Conservation (phyloP, 1,284 basidiomycete genomes). For the Melampsora americana region DNA sequence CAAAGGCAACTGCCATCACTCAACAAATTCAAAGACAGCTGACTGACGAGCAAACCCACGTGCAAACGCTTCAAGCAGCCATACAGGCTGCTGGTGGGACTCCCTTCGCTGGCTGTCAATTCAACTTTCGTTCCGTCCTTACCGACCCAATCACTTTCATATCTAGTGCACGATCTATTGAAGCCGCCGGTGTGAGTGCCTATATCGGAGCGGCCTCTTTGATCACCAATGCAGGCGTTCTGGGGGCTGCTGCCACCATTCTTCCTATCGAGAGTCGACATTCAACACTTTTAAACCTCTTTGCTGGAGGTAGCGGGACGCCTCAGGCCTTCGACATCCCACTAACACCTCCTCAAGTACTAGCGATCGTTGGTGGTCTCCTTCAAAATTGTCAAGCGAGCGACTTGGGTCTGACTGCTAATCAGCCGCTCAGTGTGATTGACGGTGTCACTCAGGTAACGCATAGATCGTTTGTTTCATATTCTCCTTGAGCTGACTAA, state of each 20-base stretch:
- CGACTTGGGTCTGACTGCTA: conserved; percentile 60
- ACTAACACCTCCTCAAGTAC: conserved; percentile 66
- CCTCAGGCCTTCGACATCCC: conserved; percentile 70
- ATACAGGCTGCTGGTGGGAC: conserved; percentile 28
- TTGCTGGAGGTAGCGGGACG: conserved; percentile 64
- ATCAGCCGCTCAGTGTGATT: conserved; percentile 37
- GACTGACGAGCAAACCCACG: conserved; percentile 34
- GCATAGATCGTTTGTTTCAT: background rate
- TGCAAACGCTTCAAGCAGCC: conserved; percentile 35
- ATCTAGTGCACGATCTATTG: conserved; percentile 25
- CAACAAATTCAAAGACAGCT: conserved; percentile 31
- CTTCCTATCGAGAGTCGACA: conserved; percentile 71
- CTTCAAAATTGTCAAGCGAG: conserved; percentile 63
- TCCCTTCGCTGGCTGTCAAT: conserved; percentile 39
- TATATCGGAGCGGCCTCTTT: conserved; percentile 30
- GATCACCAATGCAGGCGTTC: conserved; percentile 61
- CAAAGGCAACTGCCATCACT: conserved; percentile 34
- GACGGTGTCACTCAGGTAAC: conserved; percentile 37
- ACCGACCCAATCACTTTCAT: conserved; percentile 36
- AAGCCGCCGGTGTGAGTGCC: conserved; percentile 33
- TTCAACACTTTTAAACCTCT: conserved; percentile 69
- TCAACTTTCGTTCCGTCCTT: conserved; percentile 42
- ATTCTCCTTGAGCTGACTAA: background rate
- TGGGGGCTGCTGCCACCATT: conserved; percentile 71
- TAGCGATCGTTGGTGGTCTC: conserved; percentile 70